Conservation (phyloP, 495 filamentous ascomycete genomes). For the Talaromyces thailandensis region DNA sequence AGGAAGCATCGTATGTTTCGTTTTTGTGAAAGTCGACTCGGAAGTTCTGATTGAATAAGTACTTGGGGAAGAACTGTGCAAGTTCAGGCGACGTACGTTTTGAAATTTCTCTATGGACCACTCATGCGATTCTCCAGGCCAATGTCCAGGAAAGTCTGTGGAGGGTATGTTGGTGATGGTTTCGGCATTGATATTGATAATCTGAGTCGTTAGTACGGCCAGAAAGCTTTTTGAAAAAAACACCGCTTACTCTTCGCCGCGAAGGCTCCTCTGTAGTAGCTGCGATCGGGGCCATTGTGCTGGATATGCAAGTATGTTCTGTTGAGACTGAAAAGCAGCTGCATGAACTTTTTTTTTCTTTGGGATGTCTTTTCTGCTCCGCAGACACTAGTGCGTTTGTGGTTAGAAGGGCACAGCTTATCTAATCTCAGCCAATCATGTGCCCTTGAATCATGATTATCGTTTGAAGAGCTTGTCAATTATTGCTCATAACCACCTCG, state of each 20-base stretch:
- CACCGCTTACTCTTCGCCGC: constrained; percentile 34
- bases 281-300: constrained; percentile 1
- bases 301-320: not conserved
- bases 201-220: constrained; percentile 40
- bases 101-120: constrained; percentile 77
- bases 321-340: not conserved
- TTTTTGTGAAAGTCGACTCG: constrained; percentile 76
- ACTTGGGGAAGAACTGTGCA: constrained; percentile 8
- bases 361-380: not conserved
- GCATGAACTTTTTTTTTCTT: not conserved
- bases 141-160: constrained; percentile 85
- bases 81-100: constrained; percentile 27
- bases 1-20: constrained; percentile 62
- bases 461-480: not conserved
- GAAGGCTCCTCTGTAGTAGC: constrained; percentile 41
- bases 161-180: constrained; percentile 81
- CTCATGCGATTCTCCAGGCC: constrained; percentile 78
- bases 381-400: not conserved
- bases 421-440: not conserved
- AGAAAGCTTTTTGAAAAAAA: not conserved
- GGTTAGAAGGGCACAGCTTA: not conserved
- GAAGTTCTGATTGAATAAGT: constrained; percentile 40
- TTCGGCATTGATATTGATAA: constrained; percentile 77
- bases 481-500: not conserved
- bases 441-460: not conserved